phyloP scores from a whole-genome alignment of 495 filamentous ascomycete genomes.

The Tuber indicum region DNA sequence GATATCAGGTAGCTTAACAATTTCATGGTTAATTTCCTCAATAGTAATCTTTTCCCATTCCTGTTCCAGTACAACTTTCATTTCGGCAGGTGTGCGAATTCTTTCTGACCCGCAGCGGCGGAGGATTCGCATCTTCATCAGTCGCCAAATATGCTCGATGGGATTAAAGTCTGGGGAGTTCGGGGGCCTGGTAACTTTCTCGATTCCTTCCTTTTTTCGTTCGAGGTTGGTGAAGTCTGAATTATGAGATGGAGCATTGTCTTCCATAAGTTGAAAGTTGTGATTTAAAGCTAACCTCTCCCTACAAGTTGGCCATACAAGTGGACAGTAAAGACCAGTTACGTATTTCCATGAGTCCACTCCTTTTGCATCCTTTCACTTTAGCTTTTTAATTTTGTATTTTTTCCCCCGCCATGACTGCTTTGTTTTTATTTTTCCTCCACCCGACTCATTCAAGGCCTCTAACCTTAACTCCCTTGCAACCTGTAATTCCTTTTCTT shows the following conservation, averaged over 20 bases:
- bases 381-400: constrained; percentile 7
- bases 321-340: neutral
- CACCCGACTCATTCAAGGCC: neutral
- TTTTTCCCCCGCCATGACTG: constrained; percentile 1
- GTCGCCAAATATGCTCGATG: constrained; percentile 8
- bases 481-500: neutral
- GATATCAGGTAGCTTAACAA: too few species aligned
- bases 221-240: constrained; percentile 12
- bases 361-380: neutral
- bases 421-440: neutral
- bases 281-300: neutral
- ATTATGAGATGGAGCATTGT: constrained; percentile 1
- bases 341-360: constrained; percentile 6
- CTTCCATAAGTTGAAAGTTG: constrained; percentile 9
- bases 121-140: neutral
- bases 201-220: constrained; percentile 7
- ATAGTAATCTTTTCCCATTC: too few species aligned
- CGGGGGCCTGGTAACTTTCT: constrained; percentile 2
- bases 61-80: too few species aligned
- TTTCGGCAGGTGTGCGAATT: neutral
- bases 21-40: too few species aligned
- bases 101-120: neutral
- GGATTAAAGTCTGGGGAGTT: constrained; percentile 18
- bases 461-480: neutral
- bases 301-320: constrained; percentile 12